Evolutionary conservation across 2,329 filamentous ascomycete genomes (phyloP).

Genomic region (Penicillium oxalicum): DNA sequence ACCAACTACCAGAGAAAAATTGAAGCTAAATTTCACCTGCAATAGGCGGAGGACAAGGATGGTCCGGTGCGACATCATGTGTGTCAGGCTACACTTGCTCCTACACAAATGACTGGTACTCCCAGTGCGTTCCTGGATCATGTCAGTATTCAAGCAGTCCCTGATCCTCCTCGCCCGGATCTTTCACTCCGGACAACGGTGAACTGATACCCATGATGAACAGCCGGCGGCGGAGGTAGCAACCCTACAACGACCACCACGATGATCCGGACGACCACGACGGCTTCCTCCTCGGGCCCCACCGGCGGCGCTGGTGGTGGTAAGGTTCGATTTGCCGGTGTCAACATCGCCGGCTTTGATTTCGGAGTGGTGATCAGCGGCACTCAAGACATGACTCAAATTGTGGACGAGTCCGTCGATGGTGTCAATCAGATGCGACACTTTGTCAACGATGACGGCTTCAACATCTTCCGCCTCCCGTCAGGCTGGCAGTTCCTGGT

Average conservation of each 20-base stretch:
- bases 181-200: too few species aligned
- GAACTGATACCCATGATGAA: background rate
- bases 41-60: background rate
- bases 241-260: background rate
- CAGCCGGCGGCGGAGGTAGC: background rate
- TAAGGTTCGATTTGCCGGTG: background rate
- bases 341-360: conserved; percentile 1
- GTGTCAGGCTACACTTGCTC: background rate
- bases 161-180: too few species aligned
- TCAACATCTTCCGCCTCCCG: conserved; percentile 1
- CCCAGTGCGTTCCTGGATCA: background rate
- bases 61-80: background rate
- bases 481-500: background rate
- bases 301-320: background rate
- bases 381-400: background rate
- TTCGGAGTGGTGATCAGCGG: background rate
- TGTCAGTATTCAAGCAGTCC: background rate
- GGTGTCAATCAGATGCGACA: conserved; percentile 1
- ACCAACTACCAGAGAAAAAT: too few species aligned
- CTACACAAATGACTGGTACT: background rate
- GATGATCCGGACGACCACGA: background rate
- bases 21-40: too few species aligned
- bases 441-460: background rate
- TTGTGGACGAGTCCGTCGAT: background rate
- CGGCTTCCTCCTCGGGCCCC: background rate